Evolutionary conservation across 139 green algal species (phyloP).

Genomic region (Auxenochlorella pyrenoidosa): DNA sequence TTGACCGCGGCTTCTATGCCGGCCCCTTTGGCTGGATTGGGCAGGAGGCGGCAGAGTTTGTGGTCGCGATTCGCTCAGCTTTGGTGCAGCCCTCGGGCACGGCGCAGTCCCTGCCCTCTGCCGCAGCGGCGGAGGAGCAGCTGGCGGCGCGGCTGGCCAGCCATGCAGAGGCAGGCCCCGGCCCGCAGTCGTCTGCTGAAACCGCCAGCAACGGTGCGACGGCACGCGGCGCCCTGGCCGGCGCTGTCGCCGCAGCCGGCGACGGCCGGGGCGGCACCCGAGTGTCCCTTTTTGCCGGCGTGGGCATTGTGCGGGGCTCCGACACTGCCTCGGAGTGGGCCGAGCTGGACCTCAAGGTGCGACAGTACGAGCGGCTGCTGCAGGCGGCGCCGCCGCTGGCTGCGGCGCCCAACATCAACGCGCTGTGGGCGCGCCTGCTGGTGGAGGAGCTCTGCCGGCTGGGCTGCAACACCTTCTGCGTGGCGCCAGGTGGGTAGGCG

Average conservation of each 20-base stretch:
- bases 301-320: constrained; percentile 94
- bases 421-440: constrained; percentile 74
- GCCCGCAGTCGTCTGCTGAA: neutral
- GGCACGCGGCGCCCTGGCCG: neutral
- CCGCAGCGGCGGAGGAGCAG: neutral
- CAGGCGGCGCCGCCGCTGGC: constrained; percentile 48
- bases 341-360: constrained; percentile 93
- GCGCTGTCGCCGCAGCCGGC: too few species aligned
- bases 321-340: constrained; percentile 87
- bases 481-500: constrained; percentile 82
- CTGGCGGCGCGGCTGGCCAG: constrained; percentile 1
- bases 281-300: constrained; percentile 91
- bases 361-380: constrained; percentile 75
- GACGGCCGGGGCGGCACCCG: neutral
- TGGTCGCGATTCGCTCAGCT: constrained; percentile 96
- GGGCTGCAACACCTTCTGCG: constrained; percentile 88
- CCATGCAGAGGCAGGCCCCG: neutral
- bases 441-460: constrained; percentile 92
- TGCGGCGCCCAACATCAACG: constrained; percentile 75
- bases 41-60: constrained; percentile 89
- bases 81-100: constrained; percentile 65
- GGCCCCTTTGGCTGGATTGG: constrained; percentile 96
- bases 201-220: neutral
- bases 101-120: neutral
- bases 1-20: constrained; percentile 97